Evolutionary conservation across 164 flowering plant genomes (phyloP), one percentile per base, ranked within the genome.

Genomic region (Warburgia ugandensis): DNA sequence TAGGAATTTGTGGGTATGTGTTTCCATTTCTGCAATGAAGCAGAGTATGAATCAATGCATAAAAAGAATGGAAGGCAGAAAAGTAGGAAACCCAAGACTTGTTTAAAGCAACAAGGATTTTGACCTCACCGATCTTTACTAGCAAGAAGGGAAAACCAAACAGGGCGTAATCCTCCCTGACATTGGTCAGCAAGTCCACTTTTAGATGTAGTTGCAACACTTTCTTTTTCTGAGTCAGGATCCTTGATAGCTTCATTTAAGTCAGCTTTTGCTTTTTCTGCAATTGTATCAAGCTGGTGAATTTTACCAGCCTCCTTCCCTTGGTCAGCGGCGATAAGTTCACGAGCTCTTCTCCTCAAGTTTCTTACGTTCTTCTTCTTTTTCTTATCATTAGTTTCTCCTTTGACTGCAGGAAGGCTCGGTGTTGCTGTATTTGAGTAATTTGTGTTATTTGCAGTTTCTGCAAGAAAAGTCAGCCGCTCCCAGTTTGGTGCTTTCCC

Each of bases 1-100:
- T 62, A 33, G 60, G 55, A 31, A 62, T 43, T 33, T 62, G 66
- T 9, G 66, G 66, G 26, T 31, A 48, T 16, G 60, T 14, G 42
- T 33, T 50, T 48, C 54, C 60, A 42, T 4, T 19, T 29, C 66
- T 62, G 60, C 60, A 49, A 48, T 29, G 42, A 28, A 23, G 29
- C 30, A 6, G 23, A 27, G 19, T 3, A 27, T 27, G 44, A 4
- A 17, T 17, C 29, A 47, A 4, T n/a, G n/a, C n/a, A 29, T 13
- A 27, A 39, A 20, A n/a, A 46, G 6, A 8, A 19, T 9, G 9
- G 10, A 13, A 35, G 2, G 13, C 19, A 4, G 27, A 29, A 14
- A 36, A 51, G 43, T 19, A 40, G 39, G 2, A 26, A 44, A 21
- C 19, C 22, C 19, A 8, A 25, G 12, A 26, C 39, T 13, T 19